phyloP scores from a whole-genome alignment of 305 asterid species.

The Solanum hybrid region DNA sequence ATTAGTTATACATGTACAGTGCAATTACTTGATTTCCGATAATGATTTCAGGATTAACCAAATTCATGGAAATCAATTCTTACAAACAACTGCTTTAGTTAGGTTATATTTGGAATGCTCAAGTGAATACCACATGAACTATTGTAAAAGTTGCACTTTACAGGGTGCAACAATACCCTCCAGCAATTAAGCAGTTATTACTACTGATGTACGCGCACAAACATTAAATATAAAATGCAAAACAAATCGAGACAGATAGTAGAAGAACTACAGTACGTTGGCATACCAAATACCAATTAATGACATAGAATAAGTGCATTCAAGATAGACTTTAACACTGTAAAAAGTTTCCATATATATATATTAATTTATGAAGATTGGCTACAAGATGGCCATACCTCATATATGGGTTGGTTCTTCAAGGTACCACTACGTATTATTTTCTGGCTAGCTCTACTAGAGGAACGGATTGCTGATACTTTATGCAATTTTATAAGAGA shows the following conservation, averaged over 20 bases:
- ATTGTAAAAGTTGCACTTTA: background rate
- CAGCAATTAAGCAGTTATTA: background rate
- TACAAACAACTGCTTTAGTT: background rate
- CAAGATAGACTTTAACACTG: background rate
- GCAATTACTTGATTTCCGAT: background rate
- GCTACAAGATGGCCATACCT: slow-evolving; percentile 1
- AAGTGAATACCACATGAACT: background rate
- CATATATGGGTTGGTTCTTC: background rate
- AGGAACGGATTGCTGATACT: background rate
- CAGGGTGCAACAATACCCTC: background rate
- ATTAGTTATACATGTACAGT: background rate
- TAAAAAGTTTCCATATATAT: background rate
- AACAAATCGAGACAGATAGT: background rate
- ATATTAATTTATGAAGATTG: background rate
- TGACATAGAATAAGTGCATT: background rate
- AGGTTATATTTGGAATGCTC: background rate
- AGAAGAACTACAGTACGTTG: background rate
- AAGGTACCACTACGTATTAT: background rate
- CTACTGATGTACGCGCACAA: background rate
- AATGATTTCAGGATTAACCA: background rate
- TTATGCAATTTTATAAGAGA: background rate
- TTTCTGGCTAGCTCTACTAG: background rate
- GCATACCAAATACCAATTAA: background rate
- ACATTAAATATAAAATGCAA: background rate
- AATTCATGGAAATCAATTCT: background rate